Percentiles rank a stretch among this genome's conserved stretches.
Conservation (phyloP, 1,139 yeast species). For the Saccharomyces pastorianus region DNA sequence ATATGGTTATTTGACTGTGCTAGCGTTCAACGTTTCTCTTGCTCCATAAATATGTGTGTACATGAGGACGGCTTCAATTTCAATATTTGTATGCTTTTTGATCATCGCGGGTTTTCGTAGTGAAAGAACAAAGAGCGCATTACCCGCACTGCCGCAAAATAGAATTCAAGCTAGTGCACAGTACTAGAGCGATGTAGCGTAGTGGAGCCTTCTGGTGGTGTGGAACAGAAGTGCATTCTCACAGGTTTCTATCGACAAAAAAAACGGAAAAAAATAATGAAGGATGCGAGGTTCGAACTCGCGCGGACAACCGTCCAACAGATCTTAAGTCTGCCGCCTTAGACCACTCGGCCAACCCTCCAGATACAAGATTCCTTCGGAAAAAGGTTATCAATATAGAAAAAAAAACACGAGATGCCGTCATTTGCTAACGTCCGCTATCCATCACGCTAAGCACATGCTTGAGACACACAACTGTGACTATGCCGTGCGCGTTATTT, state of each 20-base stretch:
- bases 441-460: too few relatives aligned
- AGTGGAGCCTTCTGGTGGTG: not conserved
- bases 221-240: not conserved
- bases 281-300: constrained; percentile 85
- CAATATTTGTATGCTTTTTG: not conserved
- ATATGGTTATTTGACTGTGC: not conserved
- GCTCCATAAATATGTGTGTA: not conserved
- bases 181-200: too few relatives aligned
- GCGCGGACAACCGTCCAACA: constrained; percentile 48
- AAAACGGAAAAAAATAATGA: constrained; percentile 41
- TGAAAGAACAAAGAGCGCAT: not conserved
- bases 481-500: too few relatives aligned
- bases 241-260: not conserved
- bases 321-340: constrained; percentile 10
- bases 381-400: too few relatives aligned
- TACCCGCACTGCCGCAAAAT: not conserved
- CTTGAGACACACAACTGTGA: too few relatives aligned
- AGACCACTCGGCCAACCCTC: constrained; percentile 10
- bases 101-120: not conserved
- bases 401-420: too few relatives aligned
- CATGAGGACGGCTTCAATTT: not conserved
- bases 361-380: not conserved
- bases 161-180: too few relatives aligned
- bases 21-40: not conserved
- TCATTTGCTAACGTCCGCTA: too few relatives aligned